Base-by-base conservation (phyloP, 2,329 filamentous ascomycete species). In the Neonectria faginata region DNA sequence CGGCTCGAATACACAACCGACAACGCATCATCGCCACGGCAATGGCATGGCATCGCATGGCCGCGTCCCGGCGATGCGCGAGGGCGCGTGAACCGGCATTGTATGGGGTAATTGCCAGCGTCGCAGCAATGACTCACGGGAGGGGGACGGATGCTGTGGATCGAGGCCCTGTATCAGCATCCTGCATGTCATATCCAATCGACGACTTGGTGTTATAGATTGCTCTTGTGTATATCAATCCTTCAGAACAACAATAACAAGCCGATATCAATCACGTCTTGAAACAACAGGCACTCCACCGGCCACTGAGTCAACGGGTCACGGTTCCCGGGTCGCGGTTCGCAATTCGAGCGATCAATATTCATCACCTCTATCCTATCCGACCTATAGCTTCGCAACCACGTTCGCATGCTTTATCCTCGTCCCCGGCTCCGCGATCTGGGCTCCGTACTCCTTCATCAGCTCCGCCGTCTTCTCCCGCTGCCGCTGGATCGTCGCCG, bases 401-500 rank as follows among this genome's bases (percentile, higher is more conserved):
- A 87, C 70, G 77, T 83, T 85, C 41, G 82, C 62, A 73, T 79
- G 78, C 69, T 76, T 77, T 68, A 89, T 88, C 68, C 80, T 83
- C 27, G 83, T 76, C 29, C 87, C 87, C 16, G 86, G 83, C 77
- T 89, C 79, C 47, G 76, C 76, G 62, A 74, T 79, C 74, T 78
- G 72, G 11, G 83, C 75, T 12, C 79, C 80, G 75, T 90, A 88
- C 78, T 88, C 78, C 77, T 82, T 86, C 75, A 93, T 83, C 78
- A 95, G 74, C 81, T 89, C 83, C 73, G 87, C 86, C 16, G 90
- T 86, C 82, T 86, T 89, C 74, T 84, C 80, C 77, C 83, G 85
- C 82, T 95, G 92, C 75, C 80, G 83, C 71, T 85, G 80, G 62
- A 94, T 89, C 75, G 86, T 86, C 65, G 84, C 82, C 47, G 89